phyloP scores from a whole-genome alignment of 805 yeast genomes.

The Yamadazyma insecticola region DNA sequence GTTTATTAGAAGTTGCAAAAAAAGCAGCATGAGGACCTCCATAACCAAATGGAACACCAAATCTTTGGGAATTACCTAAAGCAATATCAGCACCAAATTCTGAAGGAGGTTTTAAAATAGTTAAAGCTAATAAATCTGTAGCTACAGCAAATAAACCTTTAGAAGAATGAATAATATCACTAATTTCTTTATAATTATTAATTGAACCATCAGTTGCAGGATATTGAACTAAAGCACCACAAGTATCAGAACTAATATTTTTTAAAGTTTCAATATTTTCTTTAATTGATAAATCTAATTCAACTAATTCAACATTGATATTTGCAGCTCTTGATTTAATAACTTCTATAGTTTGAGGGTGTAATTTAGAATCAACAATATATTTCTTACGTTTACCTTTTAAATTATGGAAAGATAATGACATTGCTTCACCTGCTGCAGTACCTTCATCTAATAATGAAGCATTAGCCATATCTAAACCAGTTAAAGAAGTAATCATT shows the following conservation, averaged over 20 bases:
- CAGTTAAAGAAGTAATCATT: slow-evolving; percentile 84
- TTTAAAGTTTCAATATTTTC: slow-evolving; percentile 25
- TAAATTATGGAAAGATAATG: slow-evolving; percentile 63
- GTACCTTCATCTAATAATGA: slow-evolving; percentile 94
- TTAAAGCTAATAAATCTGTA: slow-evolving; percentile 87
- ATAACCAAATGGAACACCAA: slow-evolving; percentile 96
- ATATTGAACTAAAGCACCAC: slow-evolving; percentile 87
- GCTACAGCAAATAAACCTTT: slow-evolving; percentile 83
- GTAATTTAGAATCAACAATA: slow-evolving; percentile 71
- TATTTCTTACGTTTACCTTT: slow-evolving; percentile 66
- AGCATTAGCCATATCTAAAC: slow-evolving; percentile 91
- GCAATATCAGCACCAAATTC: slow-evolving; percentile 89
- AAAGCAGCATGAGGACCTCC: slow-evolving; percentile 99
- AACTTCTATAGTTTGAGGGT: slow-evolving; percentile 83
- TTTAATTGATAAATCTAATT: slow-evolving; percentile 48
- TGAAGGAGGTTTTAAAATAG: slow-evolving; percentile 79
- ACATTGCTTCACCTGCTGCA: slow-evolving; percentile 97
- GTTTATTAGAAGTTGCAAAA: slow-evolving; percentile 77
- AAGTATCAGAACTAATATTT: slow-evolving; percentile 34
- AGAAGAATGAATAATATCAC: slow-evolving; percentile 60
- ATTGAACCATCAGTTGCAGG: slow-evolving; percentile 82
- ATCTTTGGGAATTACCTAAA: slow-evolving; percentile 88
- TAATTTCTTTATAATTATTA: slow-evolving; percentile 47
- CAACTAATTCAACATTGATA: slow-evolving; percentile 59
- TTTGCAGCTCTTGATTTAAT: slow-evolving; percentile 74